phyloP scores from a whole-genome alignment of 805 yeast species.

The Metschnikowia picachoensis region DNA sequence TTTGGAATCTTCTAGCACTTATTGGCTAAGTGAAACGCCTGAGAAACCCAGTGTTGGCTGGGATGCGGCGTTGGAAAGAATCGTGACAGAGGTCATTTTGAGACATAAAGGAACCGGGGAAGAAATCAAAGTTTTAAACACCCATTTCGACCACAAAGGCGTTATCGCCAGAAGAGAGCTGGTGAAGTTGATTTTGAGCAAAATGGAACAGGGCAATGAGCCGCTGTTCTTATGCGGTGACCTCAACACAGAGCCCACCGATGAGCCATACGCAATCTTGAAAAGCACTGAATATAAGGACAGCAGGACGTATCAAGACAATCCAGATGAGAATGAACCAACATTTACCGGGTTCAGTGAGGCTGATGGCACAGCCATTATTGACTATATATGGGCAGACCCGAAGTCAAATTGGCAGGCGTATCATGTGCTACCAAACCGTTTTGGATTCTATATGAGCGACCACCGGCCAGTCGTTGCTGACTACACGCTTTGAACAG shows the following conservation, averaged over 20 bases:
- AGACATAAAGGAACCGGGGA: constrained; percentile 22
- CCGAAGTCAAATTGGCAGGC: constrained; percentile 9
- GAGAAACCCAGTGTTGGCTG: constrained; percentile 37
- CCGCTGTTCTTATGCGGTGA: constrained; percentile 42
- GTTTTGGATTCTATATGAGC: constrained; percentile 31
- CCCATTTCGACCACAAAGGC: constrained; percentile 43
- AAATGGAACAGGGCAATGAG: constrained; percentile 31
- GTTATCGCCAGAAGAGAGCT: constrained; percentile 33
- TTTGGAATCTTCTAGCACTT: constrained; percentile 28
- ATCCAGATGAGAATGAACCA: constrained; percentile 38
- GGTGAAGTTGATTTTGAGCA: constrained; percentile 35
- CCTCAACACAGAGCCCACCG: constrained; percentile 40
- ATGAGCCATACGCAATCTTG: constrained; percentile 39
- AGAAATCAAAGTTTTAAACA: constrained; percentile 34
- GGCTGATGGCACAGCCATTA: constrained; percentile 27
- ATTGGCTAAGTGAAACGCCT: constrained; percentile 41
- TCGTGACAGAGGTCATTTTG: constrained; percentile 37
- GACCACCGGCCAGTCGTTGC: constrained; percentile 41
- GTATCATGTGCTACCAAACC: constrained; percentile 37
- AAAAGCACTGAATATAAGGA: constrained; percentile 36
- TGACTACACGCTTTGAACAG: constrained; percentile 7
- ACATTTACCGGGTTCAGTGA: constrained; percentile 50
- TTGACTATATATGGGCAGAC: constrained; percentile 45
- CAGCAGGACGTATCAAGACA: constrained; percentile 27
- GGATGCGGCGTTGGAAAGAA: constrained; percentile 42